Conservation (phyloP, 1,139 yeast species). For the Wickerhamomyces sp. region DNA sequence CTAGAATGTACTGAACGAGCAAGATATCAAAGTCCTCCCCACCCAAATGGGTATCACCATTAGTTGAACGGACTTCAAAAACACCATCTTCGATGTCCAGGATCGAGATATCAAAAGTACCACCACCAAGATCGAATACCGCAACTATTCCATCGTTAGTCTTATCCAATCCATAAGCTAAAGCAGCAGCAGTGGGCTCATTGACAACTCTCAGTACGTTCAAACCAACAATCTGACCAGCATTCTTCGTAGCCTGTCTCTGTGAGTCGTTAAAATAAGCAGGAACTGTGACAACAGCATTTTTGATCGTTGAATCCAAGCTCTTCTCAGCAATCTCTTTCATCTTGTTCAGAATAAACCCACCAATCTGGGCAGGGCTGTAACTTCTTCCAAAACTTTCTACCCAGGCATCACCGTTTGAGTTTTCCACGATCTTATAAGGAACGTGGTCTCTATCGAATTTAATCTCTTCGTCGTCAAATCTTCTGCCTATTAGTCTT, state of each 20-base stretch:
- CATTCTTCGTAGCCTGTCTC: constrained; percentile 70
- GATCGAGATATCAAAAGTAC: constrained; percentile 77
- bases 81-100: constrained; percentile 78
- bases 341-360: constrained; percentile 48
- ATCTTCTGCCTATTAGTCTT: constrained; percentile 66
- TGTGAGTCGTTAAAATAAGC: constrained; percentile 79
- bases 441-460: constrained; percentile 52
- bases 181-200: constrained; percentile 81
- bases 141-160: constrained; percentile 62
- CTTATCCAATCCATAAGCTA: constrained; percentile 64
- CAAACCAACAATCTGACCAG: constrained; percentile 63
- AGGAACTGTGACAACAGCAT: constrained; percentile 76
- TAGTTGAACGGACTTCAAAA: constrained; percentile 77
- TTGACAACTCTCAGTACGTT: constrained; percentile 66
- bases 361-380: constrained; percentile 57
- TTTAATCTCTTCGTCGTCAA: constrained; percentile 59
- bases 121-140: constrained; percentile 80
- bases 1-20: constrained; percentile 48
- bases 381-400: constrained; percentile 29
- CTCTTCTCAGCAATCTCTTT: constrained; percentile 49
- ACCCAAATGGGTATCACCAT: constrained; percentile 80
- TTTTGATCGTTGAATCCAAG: constrained; percentile 35
- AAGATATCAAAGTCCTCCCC: constrained; percentile 78
- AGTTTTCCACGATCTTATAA: constrained; percentile 45
- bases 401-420: constrained; percentile 58